Conservation (phyloP, 2,329 filamentous ascomycete genomes). For the Penicillium hesseltinei region DNA sequence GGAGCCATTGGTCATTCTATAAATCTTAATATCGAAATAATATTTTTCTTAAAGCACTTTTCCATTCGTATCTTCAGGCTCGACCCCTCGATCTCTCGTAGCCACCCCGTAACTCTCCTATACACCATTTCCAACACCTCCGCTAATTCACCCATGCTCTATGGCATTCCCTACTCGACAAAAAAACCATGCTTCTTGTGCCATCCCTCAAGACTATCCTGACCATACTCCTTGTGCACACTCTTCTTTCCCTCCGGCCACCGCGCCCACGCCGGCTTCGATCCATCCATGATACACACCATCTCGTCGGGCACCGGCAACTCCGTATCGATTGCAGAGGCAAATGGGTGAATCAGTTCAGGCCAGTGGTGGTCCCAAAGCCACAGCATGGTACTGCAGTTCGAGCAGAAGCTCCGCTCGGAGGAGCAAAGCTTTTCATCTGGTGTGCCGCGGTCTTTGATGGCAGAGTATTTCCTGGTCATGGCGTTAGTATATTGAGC, state of each 20-base stretch:
- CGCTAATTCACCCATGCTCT: background rate
- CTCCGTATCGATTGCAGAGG: constrained; percentile 50
- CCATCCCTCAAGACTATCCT: constrained; percentile 46
- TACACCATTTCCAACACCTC: no score
- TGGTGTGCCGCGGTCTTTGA: constrained; percentile 45
- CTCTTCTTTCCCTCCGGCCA: constrained; percentile 51
- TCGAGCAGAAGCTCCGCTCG: constrained; percentile 49
- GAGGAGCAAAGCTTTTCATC: constrained; percentile 41
- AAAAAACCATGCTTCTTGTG: constrained; percentile 45
- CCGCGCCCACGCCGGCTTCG: constrained; percentile 48
- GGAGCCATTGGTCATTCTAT: background rate
- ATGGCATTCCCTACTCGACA: constrained; percentile 24
- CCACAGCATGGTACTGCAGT: constrained; percentile 50
- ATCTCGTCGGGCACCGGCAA: constrained; percentile 47
- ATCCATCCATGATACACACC: constrained; percentile 46
- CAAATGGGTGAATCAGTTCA: constrained; percentile 51
- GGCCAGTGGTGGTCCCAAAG: constrained; percentile 50
- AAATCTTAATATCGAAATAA: background rate
- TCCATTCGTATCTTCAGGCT: background rate
- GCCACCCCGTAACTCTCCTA: background rate
- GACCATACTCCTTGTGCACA: constrained; percentile 40
- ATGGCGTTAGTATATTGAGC: background rate
- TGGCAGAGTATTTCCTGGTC: constrained; percentile 46
- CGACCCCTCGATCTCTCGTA: background rate
- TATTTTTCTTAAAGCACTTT: background rate